Conservation (phyloP, 192 early-diverging fungal species). For the Pecoramyces ruminantium region DNA sequence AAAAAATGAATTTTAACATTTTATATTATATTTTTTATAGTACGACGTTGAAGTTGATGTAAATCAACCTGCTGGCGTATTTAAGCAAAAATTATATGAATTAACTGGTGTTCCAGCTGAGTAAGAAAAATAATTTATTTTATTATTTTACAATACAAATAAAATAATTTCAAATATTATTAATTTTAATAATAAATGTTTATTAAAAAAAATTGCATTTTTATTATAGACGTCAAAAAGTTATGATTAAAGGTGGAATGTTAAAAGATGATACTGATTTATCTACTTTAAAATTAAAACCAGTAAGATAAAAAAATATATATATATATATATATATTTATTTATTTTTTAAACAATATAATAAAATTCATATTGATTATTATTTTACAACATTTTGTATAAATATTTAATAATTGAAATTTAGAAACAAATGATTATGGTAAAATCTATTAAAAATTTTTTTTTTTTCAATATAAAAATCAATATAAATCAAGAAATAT, state of each 20-base stretch:
- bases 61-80: slow-evolving; percentile 50
- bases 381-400: not conserved
- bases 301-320: not conserved
- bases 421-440: slow-evolving; percentile 12
- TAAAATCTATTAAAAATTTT: too few relatives aligned
- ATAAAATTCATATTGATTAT: not conserved
- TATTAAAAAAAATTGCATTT: too few relatives aligned
- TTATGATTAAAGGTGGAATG: slow-evolving; percentile 81
- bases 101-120: slow-evolving; percentile 82
- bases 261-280: slow-evolving; percentile 40
- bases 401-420: slow-evolving; percentile 9
- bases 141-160: too few relatives aligned
- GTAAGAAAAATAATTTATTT: not conserved
- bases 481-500: too few relatives aligned
- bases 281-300: not conserved
- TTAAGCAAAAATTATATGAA: slow-evolving; percentile 79
- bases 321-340: not conserved
- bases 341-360: too few relatives aligned
- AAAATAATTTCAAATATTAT: too few relatives aligned
- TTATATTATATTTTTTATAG: slow-evolving; percentile 26
- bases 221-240: slow-evolving; percentile 51
- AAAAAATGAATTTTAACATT: slow-evolving; percentile 26
- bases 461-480: too few relatives aligned
- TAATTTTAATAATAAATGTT: too few relatives aligned
- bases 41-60: slow-evolving; percentile 17